phyloP scores from a whole-genome alignment of 2,329 filamentous ascomycete species.

The Neonectria hederae region DNA sequence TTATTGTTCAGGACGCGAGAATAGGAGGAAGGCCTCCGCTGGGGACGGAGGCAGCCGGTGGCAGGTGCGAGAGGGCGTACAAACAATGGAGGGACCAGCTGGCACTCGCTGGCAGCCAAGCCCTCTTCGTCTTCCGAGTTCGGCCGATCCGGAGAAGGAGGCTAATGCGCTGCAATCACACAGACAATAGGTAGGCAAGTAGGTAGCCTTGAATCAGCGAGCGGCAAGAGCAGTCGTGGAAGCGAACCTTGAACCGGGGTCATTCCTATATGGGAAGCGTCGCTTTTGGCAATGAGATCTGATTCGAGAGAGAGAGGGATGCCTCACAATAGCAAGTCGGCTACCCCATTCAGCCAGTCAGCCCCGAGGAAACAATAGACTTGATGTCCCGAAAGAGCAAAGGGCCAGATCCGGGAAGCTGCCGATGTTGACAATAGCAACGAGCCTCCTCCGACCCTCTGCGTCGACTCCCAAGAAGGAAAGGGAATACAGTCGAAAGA shows the following conservation, averaged over 20 bases:
- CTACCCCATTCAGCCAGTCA: neutral
- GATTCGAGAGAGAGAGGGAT: neutral
- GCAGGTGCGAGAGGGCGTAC: constrained; percentile 36
- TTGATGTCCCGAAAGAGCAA: neutral
- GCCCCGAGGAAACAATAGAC: neutral
- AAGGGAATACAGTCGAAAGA: neutral
- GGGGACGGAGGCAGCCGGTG: constrained; percentile 29
- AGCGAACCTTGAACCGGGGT: neutral
- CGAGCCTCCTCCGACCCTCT: neutral
- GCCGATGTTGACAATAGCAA: neutral
- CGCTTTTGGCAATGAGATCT: neutral
- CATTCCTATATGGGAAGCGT: neutral
- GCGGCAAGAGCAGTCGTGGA: neutral
- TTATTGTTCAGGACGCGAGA: constrained; percentile 35
- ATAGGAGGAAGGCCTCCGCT: constrained; percentile 24
- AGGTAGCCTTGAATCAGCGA: neutral
- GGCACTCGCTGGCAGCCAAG: neutral
- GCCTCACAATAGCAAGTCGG: neutral
- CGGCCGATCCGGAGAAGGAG: neutral
- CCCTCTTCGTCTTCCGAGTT: neutral
- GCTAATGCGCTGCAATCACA: neutral
- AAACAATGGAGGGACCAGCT: neutral
- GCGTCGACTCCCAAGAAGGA: neutral
- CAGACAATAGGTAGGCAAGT: neutral
- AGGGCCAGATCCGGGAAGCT: neutral